Base-by-base conservation (phyloP, 148 eudicot species). In the Amaranthus palmeri region DNA sequence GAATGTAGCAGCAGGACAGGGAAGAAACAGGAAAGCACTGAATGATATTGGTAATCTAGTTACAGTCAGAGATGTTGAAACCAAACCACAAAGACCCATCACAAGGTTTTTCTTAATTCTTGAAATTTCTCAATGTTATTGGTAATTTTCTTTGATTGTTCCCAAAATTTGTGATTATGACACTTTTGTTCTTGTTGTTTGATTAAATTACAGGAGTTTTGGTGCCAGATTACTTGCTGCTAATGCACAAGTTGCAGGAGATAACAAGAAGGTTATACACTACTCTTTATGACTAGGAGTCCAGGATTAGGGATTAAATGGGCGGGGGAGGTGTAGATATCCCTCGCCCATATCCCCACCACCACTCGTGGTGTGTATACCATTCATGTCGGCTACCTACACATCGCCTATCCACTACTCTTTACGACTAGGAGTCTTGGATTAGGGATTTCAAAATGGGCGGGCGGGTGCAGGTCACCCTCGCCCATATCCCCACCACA, bases 41-140 rank as follows among this genome's bases (percentile, higher is more conserved):
- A 58, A 83, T 75, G 97, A 90, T 63, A 90, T 92, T 41, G 90
- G 97, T 43, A 92, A 92, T 78, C 65, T 89, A 12, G 90, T 67
- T 1, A 56, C 54, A 10, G 68, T 53, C 59, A 73, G 69, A 10
- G 74, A 74, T 40, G 81, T 74, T 18, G 85, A 71, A 84, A 85
- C 45, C 85, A 91, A 18, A 77, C 68, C 66, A 72, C 89, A 66
- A 82, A 82, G 85, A 83, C 86, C 83, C 63, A 81, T 83, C 68
- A 70, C 92, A 51, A 73, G 86, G 93, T 88, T 58, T 14, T 7
- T 42, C 45, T 64, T 17, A 61, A 61, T 10, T 61, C 47, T 65
- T 65, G 12, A 14, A 6, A 7, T 43, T 7, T 53, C 59, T 18
- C 10, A 14, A 83, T 51, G 13, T 0, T 52, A 14, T n/a, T 36